Evolutionary conservation across 495 filamentous ascomycete genomes (phyloP).

Genomic region (Hypoxylon intermedium): DNA sequence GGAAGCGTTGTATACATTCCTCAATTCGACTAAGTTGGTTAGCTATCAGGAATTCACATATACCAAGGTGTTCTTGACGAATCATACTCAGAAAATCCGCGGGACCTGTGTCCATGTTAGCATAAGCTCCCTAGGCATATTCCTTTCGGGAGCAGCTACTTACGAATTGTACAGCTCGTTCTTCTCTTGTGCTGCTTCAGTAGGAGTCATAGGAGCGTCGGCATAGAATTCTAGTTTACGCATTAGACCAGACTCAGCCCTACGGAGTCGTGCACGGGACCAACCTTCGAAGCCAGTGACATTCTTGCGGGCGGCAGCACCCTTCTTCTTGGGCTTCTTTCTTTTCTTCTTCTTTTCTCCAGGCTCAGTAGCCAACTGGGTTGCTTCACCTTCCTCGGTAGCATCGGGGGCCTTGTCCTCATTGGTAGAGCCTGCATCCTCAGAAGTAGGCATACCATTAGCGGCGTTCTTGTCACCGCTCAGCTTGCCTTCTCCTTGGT

Average conservation of each 20-base stretch:
- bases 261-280: conserved; percentile 11
- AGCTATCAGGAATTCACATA: background rate
- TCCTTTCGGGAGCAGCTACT: conserved; percentile 14
- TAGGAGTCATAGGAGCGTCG: conserved; percentile 78
- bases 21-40: conserved; percentile 72
- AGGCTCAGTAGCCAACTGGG: conserved; percentile 7
- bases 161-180: conserved; percentile 63
- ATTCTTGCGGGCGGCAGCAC: conserved; percentile 23
- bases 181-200: conserved; percentile 65
- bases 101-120: conserved; percentile 36
- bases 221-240: conserved; percentile 67
- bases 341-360: conserved; percentile 47
- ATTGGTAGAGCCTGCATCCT: background rate
- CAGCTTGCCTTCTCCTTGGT: background rate
- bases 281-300: conserved; percentile 56
- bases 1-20: conserved; percentile 82
- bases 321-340: conserved; percentile 43
- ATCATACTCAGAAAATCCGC: conserved; percentile 49
- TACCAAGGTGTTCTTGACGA: conserved; percentile 6
- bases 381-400: background rate
- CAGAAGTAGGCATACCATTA: conserved; percentile 1
- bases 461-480: conserved; percentile 6
- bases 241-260: conserved; percentile 5
- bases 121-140: conserved; percentile 7
- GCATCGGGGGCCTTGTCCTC: background rate